A percentile compares a stretch with the other conserved stretches of the same genome.
Conservation (phyloP, 768 basidiomycete species). For the Podaxis carcinomalis region DNA sequence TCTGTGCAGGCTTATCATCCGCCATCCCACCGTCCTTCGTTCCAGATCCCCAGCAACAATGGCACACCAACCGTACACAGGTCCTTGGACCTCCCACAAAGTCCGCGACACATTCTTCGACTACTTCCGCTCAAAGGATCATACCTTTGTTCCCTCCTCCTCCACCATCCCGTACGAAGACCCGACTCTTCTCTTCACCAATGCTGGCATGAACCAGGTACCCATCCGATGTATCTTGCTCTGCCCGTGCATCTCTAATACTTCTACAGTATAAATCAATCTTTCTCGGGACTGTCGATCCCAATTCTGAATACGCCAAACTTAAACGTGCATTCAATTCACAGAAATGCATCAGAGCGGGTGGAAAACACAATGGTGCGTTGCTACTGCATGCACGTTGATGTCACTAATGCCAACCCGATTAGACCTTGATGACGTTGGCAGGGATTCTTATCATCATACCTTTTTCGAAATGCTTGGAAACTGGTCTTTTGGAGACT, state of each 20-base stretch:
- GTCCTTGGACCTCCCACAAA: slow-evolving; percentile 73
- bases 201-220: slow-evolving; percentile 97
- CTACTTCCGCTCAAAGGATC: slow-evolving; percentile 75
- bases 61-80: slow-evolving; percentile 31
- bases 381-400: not conserved
- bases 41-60: slow-evolving; percentile 27
- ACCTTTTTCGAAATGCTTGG: slow-evolving; percentile 99
- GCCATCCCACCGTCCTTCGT: slow-evolving; percentile 12
- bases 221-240: not conserved
- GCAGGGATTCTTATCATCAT: slow-evolving; percentile 97
- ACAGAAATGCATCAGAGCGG: slow-evolving; percentile 98
- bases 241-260: not conserved
- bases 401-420: not conserved
- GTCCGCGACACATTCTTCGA: slow-evolving; percentile 90
- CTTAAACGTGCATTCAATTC: slow-evolving; percentile 92
- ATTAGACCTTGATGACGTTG: slow-evolving; percentile 95
- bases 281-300: slow-evolving; percentile 97
- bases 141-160: slow-evolving; percentile 88
- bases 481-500: slow-evolving; percentile 99
- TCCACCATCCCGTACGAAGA: slow-evolving; percentile 96
- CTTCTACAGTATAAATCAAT: slow-evolving; percentile 83
- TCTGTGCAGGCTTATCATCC: slow-evolving; percentile 1
- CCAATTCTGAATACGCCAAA: slow-evolving; percentile 85
- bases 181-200: slow-evolving; percentile 95
- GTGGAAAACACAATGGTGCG: slow-evolving; percentile 96